Evolutionary conservation across 768 basidiomycete species (phyloP), one percentile per base, ranked within the genome.

Genomic region (Ramaria sp.): DNA sequence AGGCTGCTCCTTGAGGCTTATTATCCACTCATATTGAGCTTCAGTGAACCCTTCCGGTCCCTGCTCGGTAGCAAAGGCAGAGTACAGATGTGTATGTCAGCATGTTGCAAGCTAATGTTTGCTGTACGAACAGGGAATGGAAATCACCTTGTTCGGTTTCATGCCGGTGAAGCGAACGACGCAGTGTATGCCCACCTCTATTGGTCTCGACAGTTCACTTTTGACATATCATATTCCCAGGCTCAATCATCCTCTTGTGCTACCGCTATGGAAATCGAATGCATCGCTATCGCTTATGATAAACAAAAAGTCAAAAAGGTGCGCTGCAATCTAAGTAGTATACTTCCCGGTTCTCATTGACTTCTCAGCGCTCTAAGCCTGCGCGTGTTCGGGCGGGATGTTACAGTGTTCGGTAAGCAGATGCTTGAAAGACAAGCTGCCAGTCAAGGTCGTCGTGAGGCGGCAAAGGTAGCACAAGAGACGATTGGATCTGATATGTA

Each of bases 271-370:
- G 96, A 93, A 90, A 71, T 92, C 91, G 1, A 86, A 85, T 58
- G 81, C 83, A 12, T 95, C 92, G 0, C 67, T 95, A 53, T 82
- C 86, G 0, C 75, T 98, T 58, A 92, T 98, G 91, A 83, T 96
- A 54, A 93, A 98, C 71, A 99, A 98, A 70, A 88, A 88, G 65
- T 90, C 92, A 24, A 98, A 98, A 72, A 91, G 87, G 94, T 91
- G 45, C 11, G 74, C 67, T 33, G 34, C 10, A 17, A 15, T 12
- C 15, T 19, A 4, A n/a, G 20, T 47, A 17, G 6, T 7, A 17
- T 53, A 59, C 38, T 24, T 38, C 45, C 4, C 48, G 11, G 19
- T 42, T 51, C 34, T 59, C 38, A 52, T 41, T 49, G 54, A 47
- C 24, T 53, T 39, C 12, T 53, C 59, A 97, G 94, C 64, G 92